Evolutionary conservation across 2,329 filamentous ascomycete genomes (phyloP), one percentile per base, ranked within the genome.

Genomic region (Phoma sp.): DNA sequence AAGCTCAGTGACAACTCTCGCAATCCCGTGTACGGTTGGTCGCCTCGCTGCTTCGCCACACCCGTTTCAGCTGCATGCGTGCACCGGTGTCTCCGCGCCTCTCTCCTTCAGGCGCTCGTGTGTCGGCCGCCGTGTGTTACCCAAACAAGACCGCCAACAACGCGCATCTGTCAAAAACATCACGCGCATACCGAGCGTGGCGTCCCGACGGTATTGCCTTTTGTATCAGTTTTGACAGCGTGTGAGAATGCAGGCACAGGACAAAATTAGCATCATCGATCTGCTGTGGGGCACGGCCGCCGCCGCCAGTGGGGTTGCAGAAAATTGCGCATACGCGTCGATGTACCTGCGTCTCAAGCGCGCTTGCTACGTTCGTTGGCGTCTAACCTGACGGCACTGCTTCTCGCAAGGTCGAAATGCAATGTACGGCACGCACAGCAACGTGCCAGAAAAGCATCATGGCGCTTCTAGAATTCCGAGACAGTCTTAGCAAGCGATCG

Each of bases 321-420:
- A 46, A 51, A 51, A 45, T 51, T 51, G 48, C 46, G 52, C 53
- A 43, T 53, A 56, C 49, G 53, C 53, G 39, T 52, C 36, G 17
- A 14, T 38, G 53, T 56, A 56, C 53, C 53, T 56, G 53, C 53
- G 29, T 56, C 47, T 46, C 47, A 56, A 56, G 53, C 53, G 46
- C 42, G 17, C 2, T 34, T 33, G 21, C 38, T 14, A 45, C 14
- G 49, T 36, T 47, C 23, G 51, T 29, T 34, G 45, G 34, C 45
- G 39, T 30, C 5, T 39, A 29, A 40, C 18, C 37, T 33, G 33
- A 21, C 11, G 23, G 3, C 28, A 43, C n/a, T 21, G 25, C 26
- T 42, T 42, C 17, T 18, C 21, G 20, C 51, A 40, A 36, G 17
- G 34, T 45, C 45, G 28, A 32, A 14, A 26, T 46, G 28, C n/a